phyloP scores from a whole-genome alignment of 208 protist genomes.

The Leptomonas pyrrhocoris region DNA sequence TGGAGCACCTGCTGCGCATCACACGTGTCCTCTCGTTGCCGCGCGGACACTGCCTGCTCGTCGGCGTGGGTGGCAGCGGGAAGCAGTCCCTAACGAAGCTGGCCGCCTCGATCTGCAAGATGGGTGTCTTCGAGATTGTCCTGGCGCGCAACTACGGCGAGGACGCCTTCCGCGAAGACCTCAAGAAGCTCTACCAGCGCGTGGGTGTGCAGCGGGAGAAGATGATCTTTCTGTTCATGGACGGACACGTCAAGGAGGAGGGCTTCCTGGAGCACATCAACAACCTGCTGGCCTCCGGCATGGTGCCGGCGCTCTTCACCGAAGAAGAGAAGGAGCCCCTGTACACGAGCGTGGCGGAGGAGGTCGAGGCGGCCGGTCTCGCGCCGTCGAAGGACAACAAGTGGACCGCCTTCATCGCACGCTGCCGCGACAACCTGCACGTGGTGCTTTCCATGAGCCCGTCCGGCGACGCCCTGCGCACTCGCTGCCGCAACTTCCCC shows the following conservation, averaged over 20 bases:
- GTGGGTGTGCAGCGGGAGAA: conserved; percentile 92
- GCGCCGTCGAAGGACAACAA: conserved; percentile 96
- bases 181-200: conserved; percentile 96
- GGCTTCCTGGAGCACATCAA: conserved; percentile 99
- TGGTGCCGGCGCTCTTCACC: conserved; percentile 98
- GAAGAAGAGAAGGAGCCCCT: conserved; percentile 98
- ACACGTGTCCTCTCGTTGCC: conserved; percentile 96
- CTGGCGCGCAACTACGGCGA: conserved; percentile 98
- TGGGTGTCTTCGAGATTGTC: conserved; percentile 97
- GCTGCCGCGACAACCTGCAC: conserved; percentile 98
- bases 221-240: conserved; percentile 98
- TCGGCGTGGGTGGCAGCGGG: conserved; percentile 98
- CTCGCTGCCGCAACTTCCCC: conserved; percentile 97
- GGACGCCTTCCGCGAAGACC: conserved; percentile 96
- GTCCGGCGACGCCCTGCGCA: conserved; percentile 94
- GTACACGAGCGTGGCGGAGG: conserved; percentile 91
- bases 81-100: conserved; percentile 98
- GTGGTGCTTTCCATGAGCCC: conserved; percentile 99
- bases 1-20: conserved; percentile 97
- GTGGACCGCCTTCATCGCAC: conserved; percentile 97
- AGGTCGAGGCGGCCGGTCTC: conserved; percentile 85
- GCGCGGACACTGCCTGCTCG: conserved; percentile 96
- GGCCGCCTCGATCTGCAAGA: conserved; percentile 93
- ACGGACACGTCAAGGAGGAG: conserved; percentile 98
- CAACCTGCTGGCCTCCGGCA: conserved; percentile 98